phyloP scores from a whole-genome alignment of 1,284 basidiomycete species.

The Ceratobasidium sp. region DNA sequence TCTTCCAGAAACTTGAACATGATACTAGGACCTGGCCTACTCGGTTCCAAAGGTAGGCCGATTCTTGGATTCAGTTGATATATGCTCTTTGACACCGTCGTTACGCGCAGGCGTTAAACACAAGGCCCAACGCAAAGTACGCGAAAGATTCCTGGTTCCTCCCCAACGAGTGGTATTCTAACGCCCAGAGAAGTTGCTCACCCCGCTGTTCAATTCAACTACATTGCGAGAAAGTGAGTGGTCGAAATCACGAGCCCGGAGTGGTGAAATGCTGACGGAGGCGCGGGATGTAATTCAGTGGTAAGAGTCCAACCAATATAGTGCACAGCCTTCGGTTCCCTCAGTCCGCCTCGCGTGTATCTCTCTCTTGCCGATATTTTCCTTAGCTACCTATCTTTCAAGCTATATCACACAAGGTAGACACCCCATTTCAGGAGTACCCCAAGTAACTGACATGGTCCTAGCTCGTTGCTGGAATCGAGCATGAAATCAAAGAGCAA shows the following conservation, averaged over 20 bases:
- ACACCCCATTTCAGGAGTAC: neutral
- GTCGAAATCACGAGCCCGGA: neutral
- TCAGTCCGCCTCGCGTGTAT: too few species aligned
- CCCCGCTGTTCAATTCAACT: conserved; percentile 29
- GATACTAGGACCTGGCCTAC: conserved; percentile 33
- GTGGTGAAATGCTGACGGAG: too few species aligned
- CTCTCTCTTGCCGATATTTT: too few species aligned
- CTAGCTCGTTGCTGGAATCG: conserved; percentile 13
- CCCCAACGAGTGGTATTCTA: neutral
- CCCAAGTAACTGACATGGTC: neutral
- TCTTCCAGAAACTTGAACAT: conserved; percentile 17
- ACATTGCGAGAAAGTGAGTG: conserved; percentile 25
- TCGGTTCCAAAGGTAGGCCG: conserved; percentile 21
- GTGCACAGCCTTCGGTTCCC: too few species aligned
- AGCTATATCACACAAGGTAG: conserved; percentile 8
- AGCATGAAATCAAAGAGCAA: conserved; percentile 19
- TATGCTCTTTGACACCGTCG: neutral
- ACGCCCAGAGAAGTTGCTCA: conserved; percentile 1
- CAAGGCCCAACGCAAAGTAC: conserved; percentile 31
- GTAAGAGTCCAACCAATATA: too few species aligned
- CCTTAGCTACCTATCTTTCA: conserved; percentile 33
- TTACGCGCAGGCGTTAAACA: conserved; percentile 13
- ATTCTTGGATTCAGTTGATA: neutral
- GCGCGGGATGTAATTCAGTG: neutral
- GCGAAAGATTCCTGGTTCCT: neutral